Evolutionary conservation across 2,329 filamentous ascomycete genomes (phyloP).

Genomic region (Epichloe elymi): DNA sequence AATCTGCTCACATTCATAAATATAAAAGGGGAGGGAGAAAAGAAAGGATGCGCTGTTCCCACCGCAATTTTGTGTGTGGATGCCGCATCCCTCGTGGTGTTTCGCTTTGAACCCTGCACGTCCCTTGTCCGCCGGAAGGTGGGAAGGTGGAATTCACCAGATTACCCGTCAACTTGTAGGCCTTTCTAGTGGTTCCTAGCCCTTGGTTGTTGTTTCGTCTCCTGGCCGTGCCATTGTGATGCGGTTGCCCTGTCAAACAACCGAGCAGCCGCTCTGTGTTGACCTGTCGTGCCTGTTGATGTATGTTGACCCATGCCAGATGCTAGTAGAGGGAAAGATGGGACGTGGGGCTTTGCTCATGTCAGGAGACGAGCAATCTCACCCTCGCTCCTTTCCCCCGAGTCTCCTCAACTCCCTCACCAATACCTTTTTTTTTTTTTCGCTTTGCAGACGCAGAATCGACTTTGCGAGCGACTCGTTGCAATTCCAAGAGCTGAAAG

Average conservation of each 20-base stretch:
- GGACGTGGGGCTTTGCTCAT: conserved; percentile 1
- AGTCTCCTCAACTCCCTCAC: neutral
- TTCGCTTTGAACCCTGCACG: neutral
- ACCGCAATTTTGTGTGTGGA: neutral
- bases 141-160: neutral
- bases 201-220: no score
- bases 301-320: neutral
- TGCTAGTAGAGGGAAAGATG: neutral
- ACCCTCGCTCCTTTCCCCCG: neutral
- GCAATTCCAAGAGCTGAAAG: neutral
- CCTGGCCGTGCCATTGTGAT: neutral
- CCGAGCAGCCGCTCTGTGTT: neutral
- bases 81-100: conserved; percentile 8
- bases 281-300: neutral
- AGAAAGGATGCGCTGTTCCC: neutral
- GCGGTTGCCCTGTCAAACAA: conserved; percentile 1
- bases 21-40: neutral
- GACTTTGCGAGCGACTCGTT: neutral
- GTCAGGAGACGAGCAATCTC: conserved; percentile 3
- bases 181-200: no score
- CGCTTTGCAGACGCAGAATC: neutral
- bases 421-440: neutral
- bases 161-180: no score
- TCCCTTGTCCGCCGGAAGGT: neutral
- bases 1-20: no score